A percentile compares a stretch with the other conserved stretches of the same genome.
phyloP scores from a whole-genome alignment of 768 basidiomycete genomes.

The Lentinula sp. region DNA sequence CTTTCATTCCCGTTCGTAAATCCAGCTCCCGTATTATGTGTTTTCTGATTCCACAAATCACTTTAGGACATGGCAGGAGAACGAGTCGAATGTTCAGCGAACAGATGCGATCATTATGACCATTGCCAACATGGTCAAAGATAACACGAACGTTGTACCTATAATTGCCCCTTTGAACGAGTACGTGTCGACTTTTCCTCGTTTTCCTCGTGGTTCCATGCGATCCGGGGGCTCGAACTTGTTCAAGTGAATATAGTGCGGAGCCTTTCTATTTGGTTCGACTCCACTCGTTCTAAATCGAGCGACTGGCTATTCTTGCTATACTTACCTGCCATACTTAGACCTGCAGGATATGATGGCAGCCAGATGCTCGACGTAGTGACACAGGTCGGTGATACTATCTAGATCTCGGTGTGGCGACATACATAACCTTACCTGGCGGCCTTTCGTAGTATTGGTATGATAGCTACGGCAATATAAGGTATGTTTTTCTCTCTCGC shows the following conservation, averaged over 20 bases:
- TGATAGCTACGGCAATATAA: conserved; percentile 71
- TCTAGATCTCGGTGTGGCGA: not conserved
- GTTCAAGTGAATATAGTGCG: too few species aligned
- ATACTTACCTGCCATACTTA: not conserved
- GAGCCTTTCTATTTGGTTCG: too few species aligned
- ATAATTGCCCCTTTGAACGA: conserved; percentile 78
- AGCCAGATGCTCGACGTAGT: conserved; percentile 30
- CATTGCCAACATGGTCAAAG: conserved; percentile 57
- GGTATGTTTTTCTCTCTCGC: conserved; percentile 29
- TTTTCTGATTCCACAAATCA: not conserved
- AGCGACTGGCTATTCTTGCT: not conserved
- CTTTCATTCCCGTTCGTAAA: conserved; percentile 43
- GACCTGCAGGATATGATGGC: conserved; percentile 46
- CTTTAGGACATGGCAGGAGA: conserved; percentile 57
- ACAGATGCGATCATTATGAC: conserved; percentile 58
- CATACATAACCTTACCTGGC: not conserved
- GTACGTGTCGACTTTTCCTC: conserved; percentile 27
- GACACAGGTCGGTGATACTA: not conserved
- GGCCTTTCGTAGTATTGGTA: conserved; percentile 55
- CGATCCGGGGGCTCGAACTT: not conserved
- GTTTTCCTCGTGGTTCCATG: not conserved
- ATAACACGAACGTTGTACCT: conserved; percentile 56
- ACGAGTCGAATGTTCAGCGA: conserved; percentile 58
- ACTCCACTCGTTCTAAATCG: too few species aligned
- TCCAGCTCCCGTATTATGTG: not conserved